These are phyloP conservation scores for Bacterosira constricta DNA, from an alignment of 108 stramenopile species.

Conservation along the genomic window DNA sequence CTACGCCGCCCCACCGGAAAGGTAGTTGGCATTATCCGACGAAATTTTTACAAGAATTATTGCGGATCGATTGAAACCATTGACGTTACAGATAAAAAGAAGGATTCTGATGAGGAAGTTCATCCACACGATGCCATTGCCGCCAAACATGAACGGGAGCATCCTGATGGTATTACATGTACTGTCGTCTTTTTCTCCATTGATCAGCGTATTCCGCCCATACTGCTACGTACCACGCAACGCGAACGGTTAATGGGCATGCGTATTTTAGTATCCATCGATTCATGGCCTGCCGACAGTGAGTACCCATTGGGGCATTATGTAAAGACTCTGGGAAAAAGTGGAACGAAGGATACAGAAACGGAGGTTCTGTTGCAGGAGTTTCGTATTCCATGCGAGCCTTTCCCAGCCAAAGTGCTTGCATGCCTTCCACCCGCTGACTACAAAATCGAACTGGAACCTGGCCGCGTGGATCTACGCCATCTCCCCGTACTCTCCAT, in stretches of 20 bases:
- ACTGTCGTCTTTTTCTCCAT: constrained; percentile 93
- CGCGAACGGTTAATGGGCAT: constrained; percentile 73
- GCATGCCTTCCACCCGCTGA: constrained; percentile 96
- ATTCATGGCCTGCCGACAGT: constrained; percentile 92
- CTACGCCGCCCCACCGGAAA: constrained; percentile 76
- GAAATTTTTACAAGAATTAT: constrained; percentile 75
- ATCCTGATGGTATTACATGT: constrained; percentile 69
- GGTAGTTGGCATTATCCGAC: constrained; percentile 87
- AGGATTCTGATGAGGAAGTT: constrained; percentile 49
- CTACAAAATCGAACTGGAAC: constrained; percentile 87
- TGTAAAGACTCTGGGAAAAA: constrained; percentile 84
- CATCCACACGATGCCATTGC: constrained; percentile 75
- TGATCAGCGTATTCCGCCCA: constrained; percentile 82
- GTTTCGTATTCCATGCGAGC: constrained; percentile 95
- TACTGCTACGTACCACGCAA: constrained; percentile 83
- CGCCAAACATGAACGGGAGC: constrained; percentile 71
- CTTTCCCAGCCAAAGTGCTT: constrained; percentile 89
- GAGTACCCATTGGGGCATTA: constrained; percentile 94
- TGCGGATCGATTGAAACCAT: constrained; percentile 76
- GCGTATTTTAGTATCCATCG: constrained; percentile 85
- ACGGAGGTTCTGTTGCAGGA: constrained; percentile 94
- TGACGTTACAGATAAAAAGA: constrained; percentile 11
- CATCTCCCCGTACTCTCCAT: constrained; percentile 93
- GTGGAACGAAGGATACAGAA: constrained; percentile 95
- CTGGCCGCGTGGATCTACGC: constrained; percentile 87